phyloP scores from a whole-genome alignment of 2,329 filamentous ascomycete species.

The Escovopsis sp. region DNA sequence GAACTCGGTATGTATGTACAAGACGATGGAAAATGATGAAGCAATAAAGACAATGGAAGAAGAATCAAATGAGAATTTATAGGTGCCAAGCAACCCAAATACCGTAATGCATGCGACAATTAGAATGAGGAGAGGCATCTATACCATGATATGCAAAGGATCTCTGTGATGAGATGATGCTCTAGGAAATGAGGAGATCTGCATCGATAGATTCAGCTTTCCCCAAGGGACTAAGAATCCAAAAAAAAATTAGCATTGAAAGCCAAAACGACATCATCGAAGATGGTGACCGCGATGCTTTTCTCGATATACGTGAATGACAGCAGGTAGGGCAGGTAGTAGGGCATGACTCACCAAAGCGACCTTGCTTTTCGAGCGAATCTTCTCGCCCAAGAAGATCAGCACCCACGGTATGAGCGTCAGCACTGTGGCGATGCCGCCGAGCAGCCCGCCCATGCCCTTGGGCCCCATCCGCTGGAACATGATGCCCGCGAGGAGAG shows the following conservation, averaged over 20 bases:
- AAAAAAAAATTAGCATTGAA: too few species aligned
- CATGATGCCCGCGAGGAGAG: conserved; percentile 58
- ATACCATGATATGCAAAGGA: too few species aligned
- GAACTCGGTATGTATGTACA: not conserved
- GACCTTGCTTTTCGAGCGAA: conserved; percentile 63
- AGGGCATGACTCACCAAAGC: conserved; percentile 38
- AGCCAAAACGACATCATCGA: too few species aligned
- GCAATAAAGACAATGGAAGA: not conserved
- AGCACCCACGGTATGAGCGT: conserved; percentile 81
- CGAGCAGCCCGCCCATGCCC: conserved; percentile 59
- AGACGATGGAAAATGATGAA: not conserved
- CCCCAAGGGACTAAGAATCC: too few species aligned
- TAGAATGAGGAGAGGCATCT: too few species aligned
- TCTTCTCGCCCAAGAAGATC: conserved; percentile 61
- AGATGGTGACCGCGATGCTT: too few species aligned
- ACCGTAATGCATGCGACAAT: not conserved
- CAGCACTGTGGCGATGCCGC: conserved; percentile 52
- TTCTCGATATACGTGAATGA: too few species aligned
- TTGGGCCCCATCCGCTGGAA: conserved; percentile 58
- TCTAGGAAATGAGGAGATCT: too few species aligned
- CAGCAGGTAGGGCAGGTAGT: not conserved
- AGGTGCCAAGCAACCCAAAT: not conserved
- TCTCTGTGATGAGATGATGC: too few species aligned
- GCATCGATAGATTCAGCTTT: too few species aligned
- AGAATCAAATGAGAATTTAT: not conserved